Percentiles rank a stretch among this genome's conserved stretches.
phyloP scores from a whole-genome alignment of 2,329 filamentous ascomycete genomes.

The Ceratocystis smalleyi region DNA sequence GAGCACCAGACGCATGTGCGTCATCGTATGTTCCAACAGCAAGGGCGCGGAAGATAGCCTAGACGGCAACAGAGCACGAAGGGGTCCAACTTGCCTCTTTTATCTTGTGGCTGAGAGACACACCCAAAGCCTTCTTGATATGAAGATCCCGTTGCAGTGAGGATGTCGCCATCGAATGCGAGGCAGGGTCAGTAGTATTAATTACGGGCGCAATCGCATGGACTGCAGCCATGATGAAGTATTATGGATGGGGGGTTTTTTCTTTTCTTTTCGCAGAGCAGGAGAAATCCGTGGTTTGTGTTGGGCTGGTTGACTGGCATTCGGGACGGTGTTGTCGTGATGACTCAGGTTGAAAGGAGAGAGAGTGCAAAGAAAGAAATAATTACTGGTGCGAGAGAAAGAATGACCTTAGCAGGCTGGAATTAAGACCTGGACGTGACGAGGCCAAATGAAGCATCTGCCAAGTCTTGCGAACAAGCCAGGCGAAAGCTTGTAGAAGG shows the following conservation, averaged over 20 bases:
- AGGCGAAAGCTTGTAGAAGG: neutral
- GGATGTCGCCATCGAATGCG: neutral
- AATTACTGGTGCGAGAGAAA: neutral
- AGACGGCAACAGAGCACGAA: conserved; percentile 9
- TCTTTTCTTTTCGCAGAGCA: neutral
- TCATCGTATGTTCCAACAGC: neutral
- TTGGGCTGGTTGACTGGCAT: neutral
- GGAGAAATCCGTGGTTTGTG: neutral
- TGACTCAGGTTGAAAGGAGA: neutral
- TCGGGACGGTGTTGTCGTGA: neutral
- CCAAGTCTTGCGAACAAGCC: neutral
- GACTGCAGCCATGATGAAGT: neutral
- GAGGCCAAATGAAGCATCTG: neutral
- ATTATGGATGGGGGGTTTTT: neutral
- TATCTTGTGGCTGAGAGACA: conserved; percentile 6
- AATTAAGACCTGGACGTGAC: neutral
- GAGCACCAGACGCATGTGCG: neutral
- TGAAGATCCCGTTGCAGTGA: conserved; percentile 3
- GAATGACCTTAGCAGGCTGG: neutral
- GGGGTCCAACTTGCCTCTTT: conserved; percentile 1
- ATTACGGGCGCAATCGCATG: neutral
- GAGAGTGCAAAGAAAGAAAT: neutral
- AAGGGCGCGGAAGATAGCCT: neutral
- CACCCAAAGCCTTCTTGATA: conserved; percentile 4
- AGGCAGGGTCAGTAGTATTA: neutral